Evolutionary conservation across 495 filamentous ascomycete species (phyloP), one percentile per base, ranked within the genome.

Genomic region (Aspergillus sclerotiicarbonarius): DNA sequence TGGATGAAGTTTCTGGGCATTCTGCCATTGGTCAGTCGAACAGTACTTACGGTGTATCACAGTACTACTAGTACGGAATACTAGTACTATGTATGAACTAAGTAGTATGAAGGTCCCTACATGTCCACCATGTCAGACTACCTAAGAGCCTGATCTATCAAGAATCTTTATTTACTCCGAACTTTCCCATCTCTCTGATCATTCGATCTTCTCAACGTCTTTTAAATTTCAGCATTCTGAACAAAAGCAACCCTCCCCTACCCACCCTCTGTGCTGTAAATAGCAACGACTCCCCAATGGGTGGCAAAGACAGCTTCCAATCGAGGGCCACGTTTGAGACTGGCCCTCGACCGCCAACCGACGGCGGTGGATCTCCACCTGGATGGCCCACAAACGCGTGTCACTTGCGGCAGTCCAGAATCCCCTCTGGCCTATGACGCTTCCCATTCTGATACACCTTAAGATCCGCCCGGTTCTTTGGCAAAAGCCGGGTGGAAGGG

Each of bases 301-400:
- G 51, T 55, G 53, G 53, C 53, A 55, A 55, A 43, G 39, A 44
- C n/a, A 4, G 15, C 7, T 13, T 41, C 37, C 10, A 41, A 41
- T 41, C 12, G 37, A 52, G 56, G 37, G 35, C 53, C 52, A 51
- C 20, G 44, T 32, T 45, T 46, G 18, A 53, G 54, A 33, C 18
- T 16, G 30, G 53, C 15, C 19, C 19, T 50, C 30, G 31, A 32
- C 31, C 20, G 48, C 37, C 37, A 56, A 46, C 16, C 12, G 52
- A 25, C 51, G 52, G 58, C 58, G 37, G 37, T n/a, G 47, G 25
- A 31, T 29, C 47, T n/a, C 63, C 59, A 62, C 59, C 29, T 43
- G 7, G 32, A 35, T 45, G 59, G 56, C 59, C 65, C 65, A 62
- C 62, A 47, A 64, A 67, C 65, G 65, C 65, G 65, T 67, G 65